Base-by-base conservation (phyloP, 768 basidiomycete species). In the Russula lepida region DNA sequence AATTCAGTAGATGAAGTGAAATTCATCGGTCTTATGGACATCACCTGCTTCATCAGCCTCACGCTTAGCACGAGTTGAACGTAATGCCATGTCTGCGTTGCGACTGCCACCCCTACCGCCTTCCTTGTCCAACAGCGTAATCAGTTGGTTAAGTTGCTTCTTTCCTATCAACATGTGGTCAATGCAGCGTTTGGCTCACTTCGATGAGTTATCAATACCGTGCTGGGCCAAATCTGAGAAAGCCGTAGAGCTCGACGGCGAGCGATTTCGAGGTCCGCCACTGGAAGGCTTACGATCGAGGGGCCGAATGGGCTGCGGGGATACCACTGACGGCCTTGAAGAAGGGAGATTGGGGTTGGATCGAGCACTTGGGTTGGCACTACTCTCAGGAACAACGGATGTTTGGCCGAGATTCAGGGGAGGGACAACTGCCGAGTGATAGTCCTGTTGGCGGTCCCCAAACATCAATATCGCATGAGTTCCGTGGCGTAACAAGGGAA, bases 1-100 rank as follows among this genome's bases (percentile, higher is more conserved):
- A 19, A 47, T 47, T 66, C 35, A 54, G 56, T 25, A 52, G 21
- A 30, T n/a, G 41, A 47, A 39, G 33, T 25, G 13, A n/a, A 54
- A 52, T 17, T 15, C 25, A 21, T 33, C 8, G 56, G 56, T 27
- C 8, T 35, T 23, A 12, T 17, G 19, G 51, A 70, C 79, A 64
- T 44, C 60, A 88, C 92, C 89, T 60, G 93, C 92, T 71, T 95
- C 93, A 37, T 95, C 93, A 5, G 88, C 86, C 66, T 97, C 93
- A 52, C 94, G 79, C 74, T 93, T 95, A 25, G 88, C 84, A 43
- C 88, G 84, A 19, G 92, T 89, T 27, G 84, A 81, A 54, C 86
- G 82, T 62, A 94, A 75, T 1, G 92, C 86, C 56, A 77, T 78
- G 60, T 79, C 87, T 68, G 86, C 82, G 47, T 76, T 70, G 35